A percentile compares a stretch with the other conserved stretches of the same genome.
Conservation (phyloP, 305 asterid genomes). For the Petunia hybrid region DNA sequence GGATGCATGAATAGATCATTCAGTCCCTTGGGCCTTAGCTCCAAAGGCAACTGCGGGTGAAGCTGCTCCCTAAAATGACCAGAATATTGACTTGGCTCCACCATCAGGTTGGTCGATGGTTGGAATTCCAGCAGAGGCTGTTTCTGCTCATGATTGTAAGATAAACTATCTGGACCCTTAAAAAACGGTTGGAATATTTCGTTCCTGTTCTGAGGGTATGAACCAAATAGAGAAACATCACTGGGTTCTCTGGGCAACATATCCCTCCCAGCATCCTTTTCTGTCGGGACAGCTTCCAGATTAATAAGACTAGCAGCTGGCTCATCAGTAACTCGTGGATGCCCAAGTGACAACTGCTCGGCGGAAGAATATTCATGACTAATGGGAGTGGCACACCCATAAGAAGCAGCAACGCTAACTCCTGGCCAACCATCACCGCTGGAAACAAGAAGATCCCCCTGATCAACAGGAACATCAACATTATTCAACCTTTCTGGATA, state of each 20-base stretch:
- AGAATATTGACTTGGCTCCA: slow-evolving; percentile 64
- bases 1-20: slow-evolving; percentile 62
- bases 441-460: slow-evolving; percentile 49
- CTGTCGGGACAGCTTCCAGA: slow-evolving; percentile 46
- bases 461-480: slow-evolving; percentile 53
- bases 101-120: slow-evolving; percentile 52
- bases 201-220: slow-evolving; percentile 52
- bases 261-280: slow-evolving; percentile 39
- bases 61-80: slow-evolving; percentile 61
- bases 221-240: slow-evolving; percentile 39
- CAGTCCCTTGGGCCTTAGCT: slow-evolving; percentile 67
- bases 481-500: slow-evolving; percentile 55
- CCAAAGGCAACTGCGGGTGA: slow-evolving; percentile 58
- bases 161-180: slow-evolving; percentile 57
- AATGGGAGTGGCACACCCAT: slow-evolving; percentile 49
- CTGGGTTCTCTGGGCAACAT: slow-evolving; percentile 37
- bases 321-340: slow-evolving; percentile 61
- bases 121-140: slow-evolving; percentile 62
- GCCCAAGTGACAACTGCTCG: slow-evolving; percentile 64
- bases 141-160: slow-evolving; percentile 65
- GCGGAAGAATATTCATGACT: slow-evolving; percentile 61
- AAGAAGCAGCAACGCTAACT: slow-evolving; percentile 58
- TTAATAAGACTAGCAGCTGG: slow-evolving; percentile 54
- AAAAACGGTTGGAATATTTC: slow-evolving; percentile 69
- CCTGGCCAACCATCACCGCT: slow-evolving; percentile 69